phyloP scores from a whole-genome alignment of 106 monocot species.

The Allium sativum region DNA sequence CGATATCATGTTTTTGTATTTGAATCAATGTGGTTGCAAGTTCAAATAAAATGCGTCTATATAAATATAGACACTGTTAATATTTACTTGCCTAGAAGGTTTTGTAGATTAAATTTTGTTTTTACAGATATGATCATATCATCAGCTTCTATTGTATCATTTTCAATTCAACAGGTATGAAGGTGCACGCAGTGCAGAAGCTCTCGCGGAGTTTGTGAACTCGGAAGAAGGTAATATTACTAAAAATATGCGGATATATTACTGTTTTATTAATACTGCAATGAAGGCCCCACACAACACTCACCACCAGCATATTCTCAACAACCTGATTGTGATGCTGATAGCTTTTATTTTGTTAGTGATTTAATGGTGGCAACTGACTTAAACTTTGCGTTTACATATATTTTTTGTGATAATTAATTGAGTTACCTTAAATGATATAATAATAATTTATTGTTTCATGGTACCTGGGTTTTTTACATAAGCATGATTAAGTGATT shows the following conservation, averaged over 20 bases:
- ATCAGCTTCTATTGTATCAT: no score
- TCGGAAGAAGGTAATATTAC: constrained; percentile 73
- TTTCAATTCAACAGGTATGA: constrained; percentile 55
- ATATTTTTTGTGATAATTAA: background rate
- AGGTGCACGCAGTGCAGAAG: constrained; percentile 85
- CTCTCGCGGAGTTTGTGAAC: constrained; percentile 86
- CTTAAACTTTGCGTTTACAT: background rate
- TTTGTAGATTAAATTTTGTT: no score
- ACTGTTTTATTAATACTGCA: background rate
- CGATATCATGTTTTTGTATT: no score
- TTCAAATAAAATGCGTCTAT: no score
- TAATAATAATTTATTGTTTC: background rate
- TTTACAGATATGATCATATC: no score
- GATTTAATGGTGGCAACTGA: background rate
- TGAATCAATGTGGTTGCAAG: no score
- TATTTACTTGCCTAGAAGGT: no score
- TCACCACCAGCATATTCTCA: no score
- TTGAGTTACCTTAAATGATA: background rate
- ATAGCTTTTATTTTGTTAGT: no score
- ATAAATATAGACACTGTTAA: no score
- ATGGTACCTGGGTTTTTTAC: background rate
- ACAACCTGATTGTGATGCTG: no score
- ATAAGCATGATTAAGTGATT: background rate
- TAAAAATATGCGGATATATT: background rate
- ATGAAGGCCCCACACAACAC: background rate